These are phyloP conservation scores for Pichia deserticola DNA, from an alignment of 805 yeast species.

Conservation along the genomic window DNA sequence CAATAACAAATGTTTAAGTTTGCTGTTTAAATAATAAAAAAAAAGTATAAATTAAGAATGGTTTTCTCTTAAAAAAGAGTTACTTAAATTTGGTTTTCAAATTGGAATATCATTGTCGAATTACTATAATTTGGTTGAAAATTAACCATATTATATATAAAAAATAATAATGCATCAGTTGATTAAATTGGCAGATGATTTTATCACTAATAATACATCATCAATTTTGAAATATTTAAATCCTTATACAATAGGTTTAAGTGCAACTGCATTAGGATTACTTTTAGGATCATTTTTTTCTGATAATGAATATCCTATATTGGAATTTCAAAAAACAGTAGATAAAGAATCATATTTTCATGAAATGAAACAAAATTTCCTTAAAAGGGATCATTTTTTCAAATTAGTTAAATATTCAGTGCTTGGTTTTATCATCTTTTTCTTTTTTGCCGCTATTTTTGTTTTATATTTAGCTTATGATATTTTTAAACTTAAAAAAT, in stretches of 20 bases:
- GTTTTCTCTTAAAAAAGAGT: too few relatives aligned
- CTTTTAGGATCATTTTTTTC: not conserved
- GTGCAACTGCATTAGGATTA: slow-evolving; percentile 3
- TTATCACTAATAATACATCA: too few relatives aligned
- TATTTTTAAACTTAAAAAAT: not conserved
- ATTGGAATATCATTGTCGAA: too few relatives aligned
- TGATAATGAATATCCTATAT: not conserved
- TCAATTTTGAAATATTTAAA: not conserved
- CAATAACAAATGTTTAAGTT: too few relatives aligned
- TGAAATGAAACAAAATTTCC: slow-evolving; percentile 5
- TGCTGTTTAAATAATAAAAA: too few relatives aligned
- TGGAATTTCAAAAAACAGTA: slow-evolving; percentile 4
- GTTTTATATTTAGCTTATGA: not conserved
- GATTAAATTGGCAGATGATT: too few relatives aligned
- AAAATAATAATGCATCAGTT: too few relatives aligned
- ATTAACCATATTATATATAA: too few relatives aligned
- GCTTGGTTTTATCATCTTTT: not conserved
- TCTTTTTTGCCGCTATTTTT: not conserved
- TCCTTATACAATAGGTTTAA: slow-evolving; percentile 1
- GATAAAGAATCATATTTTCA: slow-evolving; percentile 5
- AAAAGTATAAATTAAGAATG: too few relatives aligned
- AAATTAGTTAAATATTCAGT: not conserved
- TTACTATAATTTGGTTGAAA: too few relatives aligned
- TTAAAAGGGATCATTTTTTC: slow-evolving; percentile 6
- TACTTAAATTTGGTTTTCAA: too few relatives aligned